phyloP scores from a whole-genome alignment of 495 filamentous ascomycete genomes.

The Podospora conica region DNA sequence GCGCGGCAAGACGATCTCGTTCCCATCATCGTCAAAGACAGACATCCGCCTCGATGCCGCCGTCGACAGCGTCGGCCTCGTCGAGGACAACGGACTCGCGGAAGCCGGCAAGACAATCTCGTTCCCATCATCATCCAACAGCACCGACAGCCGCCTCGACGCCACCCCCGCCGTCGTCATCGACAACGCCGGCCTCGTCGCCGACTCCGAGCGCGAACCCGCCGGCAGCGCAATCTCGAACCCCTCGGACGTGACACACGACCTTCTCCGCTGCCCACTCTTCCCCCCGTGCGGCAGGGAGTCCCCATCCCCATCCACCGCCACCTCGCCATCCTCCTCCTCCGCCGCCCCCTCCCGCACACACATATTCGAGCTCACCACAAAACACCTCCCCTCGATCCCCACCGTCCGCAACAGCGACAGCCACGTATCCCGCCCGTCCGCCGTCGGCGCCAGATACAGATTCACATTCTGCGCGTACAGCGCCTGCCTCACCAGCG shows the following conservation, averaged over 20 bases:
- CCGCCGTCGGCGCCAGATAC: conserved; percentile 88
- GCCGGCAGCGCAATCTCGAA: conserved; percentile 35
- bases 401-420: conserved; percentile 75
- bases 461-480: conserved; percentile 91
- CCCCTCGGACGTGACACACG: conserved; percentile 32
- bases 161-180: too few species aligned
- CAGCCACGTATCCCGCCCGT: conserved; percentile 78
- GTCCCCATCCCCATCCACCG: not conserved
- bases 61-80: not conserved
- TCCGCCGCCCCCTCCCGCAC: conserved; percentile 33
- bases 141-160: not conserved
- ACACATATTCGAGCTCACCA: conserved; percentile 85
- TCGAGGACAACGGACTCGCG: not conserved
- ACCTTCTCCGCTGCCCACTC: conserved; percentile 19
- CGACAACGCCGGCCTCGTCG: not conserved
- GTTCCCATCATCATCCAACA: not conserved
- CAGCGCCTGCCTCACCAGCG: conserved; percentile 61
- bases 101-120: not conserved
- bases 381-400: conserved; percentile 74
- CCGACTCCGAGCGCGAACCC: not conserved
- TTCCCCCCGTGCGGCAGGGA: not conserved
- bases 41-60: conserved; percentile 20
- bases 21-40: conserved; percentile 41
- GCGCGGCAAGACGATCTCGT: conserved; percentile 38
- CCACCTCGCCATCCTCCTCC: not conserved